Evolutionary conservation across 208 protist genomes (phyloP), one percentile per base, ranked within the genome.

Genomic region (Wallacemonas sp.): DNA sequence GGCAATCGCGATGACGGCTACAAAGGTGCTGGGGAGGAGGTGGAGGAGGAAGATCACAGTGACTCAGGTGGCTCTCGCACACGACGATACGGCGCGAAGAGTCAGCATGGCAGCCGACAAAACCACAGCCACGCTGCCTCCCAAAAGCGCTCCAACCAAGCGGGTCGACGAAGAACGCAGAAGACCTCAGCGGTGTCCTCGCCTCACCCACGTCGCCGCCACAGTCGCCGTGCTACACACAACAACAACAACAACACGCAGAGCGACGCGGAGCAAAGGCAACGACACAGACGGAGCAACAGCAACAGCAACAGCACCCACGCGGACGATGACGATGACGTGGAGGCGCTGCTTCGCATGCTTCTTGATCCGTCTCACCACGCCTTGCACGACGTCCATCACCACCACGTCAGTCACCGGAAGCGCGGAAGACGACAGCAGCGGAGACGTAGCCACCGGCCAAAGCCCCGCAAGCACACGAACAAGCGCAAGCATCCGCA

Each of bases 341-440:
- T 49, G 6, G 56, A 45, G 38, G 15, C 11, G 21, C 41, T 45
- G 8, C 56, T 62, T 21, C 56, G 41, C 5, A 28, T 46, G 36
- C 19, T 49, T 9, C 41, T 49, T n/a, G 56, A 62, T 22, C 56
- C 56, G 4, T 6, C 39, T 12, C 56, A 62, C 5, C 56, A 49
- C 38, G 56, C 41, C 11, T 53, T 49, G 9, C 61, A 66, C 26
- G n/a, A 5, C 0, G 33, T 28, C 33, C 62, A 62, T 19, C 68
- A 73, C 51, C 68, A 61, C 47, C 60, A 55, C 24, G 51, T 71
- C 14, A 79, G 66, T 42, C 60, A 59, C 5, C 67, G 67, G 26
- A 76, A 70, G 24, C 53, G 68, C 17, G 68, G 72, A 14, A 69
- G 65, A 19, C 64, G 77, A 61, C 62, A 71, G 15, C 64, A 75